Base-by-base conservation (phyloP, 2,329 filamentous ascomycete genomes). In the Ophiostoma sp. region DNA sequence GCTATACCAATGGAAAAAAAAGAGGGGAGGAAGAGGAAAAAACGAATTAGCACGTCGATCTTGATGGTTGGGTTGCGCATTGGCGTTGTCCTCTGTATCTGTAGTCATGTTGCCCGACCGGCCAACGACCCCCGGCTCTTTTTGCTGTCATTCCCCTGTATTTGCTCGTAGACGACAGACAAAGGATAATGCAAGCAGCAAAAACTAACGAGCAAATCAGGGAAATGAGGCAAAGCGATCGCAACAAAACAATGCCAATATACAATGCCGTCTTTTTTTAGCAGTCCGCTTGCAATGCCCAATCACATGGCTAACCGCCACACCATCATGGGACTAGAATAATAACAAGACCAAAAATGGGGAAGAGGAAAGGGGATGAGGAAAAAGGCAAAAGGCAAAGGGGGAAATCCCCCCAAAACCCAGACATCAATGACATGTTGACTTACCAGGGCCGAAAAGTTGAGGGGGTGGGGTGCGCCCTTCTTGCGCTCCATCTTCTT, bases 401-500 rank as follows among this genome's bases (percentile, higher is more conserved):
- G 27, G 41, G 66, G 31, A 57, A 6, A 41, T 23, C 4, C 27
- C 27, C 27, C 27, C 27, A 1, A 41, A 44, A 62, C n/a, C 20
- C 27, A 70, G 4, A n/a, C n/a, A 68, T 17, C 39, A 52, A 66
- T 65, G 39, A 39, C 44, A 48, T 48, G 10, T 57, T 31, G 33
- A 72, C 73, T 11, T 39, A 74, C 73, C 57, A 99, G 84, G 0
- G 95, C 95, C 0, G 94, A 97, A 79, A 99, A 99, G 82, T 99
- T 99, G 74, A 99, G 86, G 0, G 90, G 89, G 76, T 96, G 92
- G 3, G 93, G 92, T 73, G 92, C 87, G 74, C 88, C 87, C 86
- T 97, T 97, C 84, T 96, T 96, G 77, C 89, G 89, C 78, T 97
- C 92, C 77, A 90, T 87, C 77, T 85, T 89, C 82, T 93, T 96